phyloP scores from a whole-genome alignment of 2,329 filamentous ascomycete genomes.

The Nannizzia gypsea region DNA sequence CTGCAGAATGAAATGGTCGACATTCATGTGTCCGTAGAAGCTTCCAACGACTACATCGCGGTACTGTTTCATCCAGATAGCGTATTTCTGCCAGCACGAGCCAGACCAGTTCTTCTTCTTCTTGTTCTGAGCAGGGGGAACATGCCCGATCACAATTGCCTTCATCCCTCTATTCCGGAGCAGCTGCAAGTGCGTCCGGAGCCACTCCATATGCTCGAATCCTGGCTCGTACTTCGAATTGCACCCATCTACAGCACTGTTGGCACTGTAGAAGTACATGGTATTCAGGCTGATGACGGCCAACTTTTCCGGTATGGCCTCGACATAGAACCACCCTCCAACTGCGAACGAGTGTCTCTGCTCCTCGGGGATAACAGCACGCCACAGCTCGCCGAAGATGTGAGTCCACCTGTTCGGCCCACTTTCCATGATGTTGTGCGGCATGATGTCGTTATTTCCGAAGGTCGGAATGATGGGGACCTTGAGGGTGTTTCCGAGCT shows the following conservation, averaged over 20 bases:
- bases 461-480: constrained; percentile 82
- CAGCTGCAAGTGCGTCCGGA: constrained; percentile 75
- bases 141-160: constrained; percentile 85
- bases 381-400: constrained; percentile 68
- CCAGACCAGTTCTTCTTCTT: constrained; percentile 89
- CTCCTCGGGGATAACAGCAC: constrained; percentile 75
- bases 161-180: constrained; percentile 79
- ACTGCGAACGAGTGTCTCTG: constrained; percentile 84
- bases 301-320: constrained; percentile 75
- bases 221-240: constrained; percentile 67
- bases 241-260: constrained; percentile 88
- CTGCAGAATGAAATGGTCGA: constrained; percentile 91
- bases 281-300: constrained; percentile 93
- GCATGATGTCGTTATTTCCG: constrained; percentile 95
- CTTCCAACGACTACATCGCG: constrained; percentile 74
- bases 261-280: constrained; percentile 88
- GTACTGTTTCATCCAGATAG: constrained; percentile 79
- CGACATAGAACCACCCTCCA: constrained; percentile 89
- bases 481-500: constrained; percentile 40
- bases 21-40: constrained; percentile 93
- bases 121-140: constrained; percentile 75
- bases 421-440: constrained; percentile 80
- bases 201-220: constrained; percentile 91
- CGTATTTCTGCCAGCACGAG: constrained; percentile 96
- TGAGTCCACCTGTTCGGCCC: constrained; percentile 83